These are phyloP conservation scores for Inonotus hispidus DNA, from an alignment of 1,284 basidiomycete species.

Conservation along the genomic window DNA sequence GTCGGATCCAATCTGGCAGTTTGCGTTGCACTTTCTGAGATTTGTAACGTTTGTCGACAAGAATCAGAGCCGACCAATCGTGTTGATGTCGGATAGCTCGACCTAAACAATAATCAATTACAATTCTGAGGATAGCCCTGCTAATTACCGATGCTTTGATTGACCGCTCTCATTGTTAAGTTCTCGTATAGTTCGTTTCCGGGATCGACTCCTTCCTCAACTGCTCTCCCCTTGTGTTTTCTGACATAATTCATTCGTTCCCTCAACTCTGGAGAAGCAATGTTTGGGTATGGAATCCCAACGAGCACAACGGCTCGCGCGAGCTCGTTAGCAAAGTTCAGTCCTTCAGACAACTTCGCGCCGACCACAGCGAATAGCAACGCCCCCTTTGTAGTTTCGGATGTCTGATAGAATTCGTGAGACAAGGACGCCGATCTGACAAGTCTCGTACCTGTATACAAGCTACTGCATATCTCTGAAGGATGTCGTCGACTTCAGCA, in stretches of 20 bases:
- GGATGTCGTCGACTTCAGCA: constrained; percentile 69
- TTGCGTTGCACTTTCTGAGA: constrained; percentile 64
- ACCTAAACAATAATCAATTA: constrained; percentile 39
- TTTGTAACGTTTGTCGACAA: constrained; percentile 81
- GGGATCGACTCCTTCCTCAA: constrained; percentile 46
- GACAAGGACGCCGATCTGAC: not conserved
- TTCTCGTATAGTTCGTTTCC: constrained; percentile 86
- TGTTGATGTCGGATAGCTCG: constrained; percentile 83
- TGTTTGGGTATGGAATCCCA: constrained; percentile 92
- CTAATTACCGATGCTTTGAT: constrained; percentile 86
- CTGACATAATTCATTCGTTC: constrained; percentile 86
- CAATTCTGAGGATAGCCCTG: not conserved
- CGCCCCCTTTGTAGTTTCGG: constrained; percentile 40
- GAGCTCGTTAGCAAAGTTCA: constrained; percentile 91
- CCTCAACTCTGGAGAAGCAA: constrained; percentile 83
- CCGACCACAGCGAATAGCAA: constrained; percentile 91
- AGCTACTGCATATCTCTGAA: constrained; percentile 66
- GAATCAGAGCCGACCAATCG: constrained; percentile 82
- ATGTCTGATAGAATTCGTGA: not conserved
- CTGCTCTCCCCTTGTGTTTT: constrained; percentile 34
- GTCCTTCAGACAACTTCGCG: constrained; percentile 94
- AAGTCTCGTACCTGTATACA: constrained; percentile 6
- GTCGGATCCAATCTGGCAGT: constrained; percentile 84
- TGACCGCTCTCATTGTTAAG: constrained; percentile 94
- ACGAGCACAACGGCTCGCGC: constrained; percentile 86